These are phyloP conservation scores for Rhodomyrtus tomentosa DNA, from an alignment of 345 rosid species.

Conservation along the genomic window DNA sequence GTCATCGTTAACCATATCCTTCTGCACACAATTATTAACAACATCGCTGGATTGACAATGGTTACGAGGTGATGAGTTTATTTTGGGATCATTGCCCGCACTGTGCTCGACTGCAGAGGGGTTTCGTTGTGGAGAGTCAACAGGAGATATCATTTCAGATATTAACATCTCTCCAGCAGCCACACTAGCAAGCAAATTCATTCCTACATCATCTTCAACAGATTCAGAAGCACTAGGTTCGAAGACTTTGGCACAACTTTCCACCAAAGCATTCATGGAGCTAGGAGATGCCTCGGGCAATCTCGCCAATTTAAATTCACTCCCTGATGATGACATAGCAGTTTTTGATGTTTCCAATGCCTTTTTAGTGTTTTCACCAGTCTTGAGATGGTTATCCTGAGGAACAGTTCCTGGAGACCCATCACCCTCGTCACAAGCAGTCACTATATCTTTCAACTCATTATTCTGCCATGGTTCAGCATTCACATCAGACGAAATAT, in stretches of 20 bases:
- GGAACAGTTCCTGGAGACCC: slow-evolving; percentile 32
- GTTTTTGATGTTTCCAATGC: slow-evolving; percentile 25
- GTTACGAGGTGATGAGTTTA: slow-evolving; percentile 14
- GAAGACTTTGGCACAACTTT: slow-evolving; percentile 71
- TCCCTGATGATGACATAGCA: slow-evolving; percentile 25
- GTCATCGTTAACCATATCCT: slow-evolving; percentile 9
- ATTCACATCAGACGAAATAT: slow-evolving; percentile 26
- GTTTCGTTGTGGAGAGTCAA: slow-evolving; percentile 31
- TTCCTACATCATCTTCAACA: slow-evolving; percentile 75
- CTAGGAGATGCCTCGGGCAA: slow-evolving; percentile 49
- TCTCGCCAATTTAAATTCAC: slow-evolving; percentile 35
- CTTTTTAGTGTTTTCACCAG: slow-evolving; percentile 31
- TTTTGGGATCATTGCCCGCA: slow-evolving; percentile 20
- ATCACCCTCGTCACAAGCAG: slow-evolving; percentile 39
- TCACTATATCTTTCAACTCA: slow-evolving; percentile 41
- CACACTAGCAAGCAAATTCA: slow-evolving; percentile 92
- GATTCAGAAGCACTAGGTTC: slow-evolving; percentile 42
- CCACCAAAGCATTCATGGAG: slow-evolving; percentile 77
- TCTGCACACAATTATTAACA: slow-evolving; percentile 18
- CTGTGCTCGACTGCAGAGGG: slow-evolving; percentile 19
- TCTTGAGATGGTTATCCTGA: slow-evolving; percentile 29
- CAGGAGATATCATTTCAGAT: slow-evolving; percentile 43
- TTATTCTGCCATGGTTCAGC: slow-evolving; percentile 53
- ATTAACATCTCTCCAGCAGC: slow-evolving; percentile 84
- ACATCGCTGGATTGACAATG: slow-evolving; percentile 12